Conservation (phyloP, 1,139 yeast species). For the Protomyces inundatus region DNA sequence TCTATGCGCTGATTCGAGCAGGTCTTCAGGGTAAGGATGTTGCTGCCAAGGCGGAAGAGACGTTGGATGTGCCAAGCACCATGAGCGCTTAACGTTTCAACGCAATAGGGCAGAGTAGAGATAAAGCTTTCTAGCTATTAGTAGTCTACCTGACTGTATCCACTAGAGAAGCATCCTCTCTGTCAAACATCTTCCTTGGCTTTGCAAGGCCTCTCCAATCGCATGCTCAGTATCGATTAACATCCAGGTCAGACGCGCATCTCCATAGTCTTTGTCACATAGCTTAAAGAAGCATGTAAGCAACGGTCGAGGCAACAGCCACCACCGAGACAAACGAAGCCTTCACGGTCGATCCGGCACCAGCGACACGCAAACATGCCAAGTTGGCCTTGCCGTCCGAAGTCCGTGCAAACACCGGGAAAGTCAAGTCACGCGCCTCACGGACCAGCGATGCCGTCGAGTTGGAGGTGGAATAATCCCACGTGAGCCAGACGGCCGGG, state of each 20-base stretch:
- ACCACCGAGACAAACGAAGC: constrained; percentile 17
- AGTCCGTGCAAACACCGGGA: constrained; percentile 24
- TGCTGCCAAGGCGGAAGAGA: no score
- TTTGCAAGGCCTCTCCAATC: no score
- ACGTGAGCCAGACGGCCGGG: constrained; percentile 26
- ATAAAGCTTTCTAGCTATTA: no score
- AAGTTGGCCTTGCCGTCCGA: constrained; percentile 22
- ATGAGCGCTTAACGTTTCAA: no score
- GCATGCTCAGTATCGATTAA: no score
- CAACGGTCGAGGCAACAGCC: constrained; percentile 16
- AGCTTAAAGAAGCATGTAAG: constrained; percentile 18
- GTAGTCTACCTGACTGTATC: no score
- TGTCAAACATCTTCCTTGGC: no score
- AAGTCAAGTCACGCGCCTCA: constrained; percentile 19
- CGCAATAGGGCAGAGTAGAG: no score
- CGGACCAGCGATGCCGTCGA: constrained; percentile 4
- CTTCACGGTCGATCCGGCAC: constrained; percentile 13
- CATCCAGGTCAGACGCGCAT: no score
- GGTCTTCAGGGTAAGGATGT: no score
- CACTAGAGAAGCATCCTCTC: no score
- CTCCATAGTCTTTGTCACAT: neutral
- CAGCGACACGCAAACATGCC: constrained; percentile 23
- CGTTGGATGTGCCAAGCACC: no score
- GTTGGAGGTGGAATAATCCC: constrained; percentile 16
- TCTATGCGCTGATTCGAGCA: neutral